Base-by-base conservation (phyloP, 2,329 filamentous ascomycete genomes). In the Nemania serpens region DNA sequence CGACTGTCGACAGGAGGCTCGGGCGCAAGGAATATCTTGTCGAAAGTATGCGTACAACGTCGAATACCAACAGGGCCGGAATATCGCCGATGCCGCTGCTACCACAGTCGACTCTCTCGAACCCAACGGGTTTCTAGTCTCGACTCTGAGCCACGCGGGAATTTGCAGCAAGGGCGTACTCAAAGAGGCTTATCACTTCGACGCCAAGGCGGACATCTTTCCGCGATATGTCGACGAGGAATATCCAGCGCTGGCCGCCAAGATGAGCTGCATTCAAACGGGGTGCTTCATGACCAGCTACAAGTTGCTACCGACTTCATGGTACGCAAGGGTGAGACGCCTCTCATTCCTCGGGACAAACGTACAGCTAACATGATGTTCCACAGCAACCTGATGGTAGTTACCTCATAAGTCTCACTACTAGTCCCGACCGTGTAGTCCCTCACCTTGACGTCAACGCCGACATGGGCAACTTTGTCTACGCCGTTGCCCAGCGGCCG, bases 31-130 rank as follows among this genome's bases (percentile, higher is more conserved):
- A 5, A 70, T 81, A 15, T 76, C 75, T 0, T 79, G 76, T 63
- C 75, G 79, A 11, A 70, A 70, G 56, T 79, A 77, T 60, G 79
- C 79, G 0, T 82, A 81, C 61, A 74, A 82, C 0, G 71, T 79
- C 2, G 84, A 87, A 71, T 69, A 78, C 7, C 74, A 74, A 13
- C 80, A 85, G 55, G 83, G 84, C 0, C 79, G 77, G 62, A 87
- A 86, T 60, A 82, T 87, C 33, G 81, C 77, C 2, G 79, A 84
- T 62, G 84, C 82, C 0, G 84, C 83, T 0, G 80, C 81, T 1
- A 65, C 71, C 0, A 75, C 74, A 0, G 71, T 74, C 0, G 74
- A 68, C 29, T 74, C 75, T 0, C 73, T 85, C 1, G 79, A 80
- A 29, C 13, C 43, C 1, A 59, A 59, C 10, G 69, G 81, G 0